Percentiles rank a stretch among this genome's conserved stretches.
These are phyloP conservation scores for Lolium multiflorum DNA, from an alignment of 176 grass and related monocot species.

Conservation along the genomic window DNA sequence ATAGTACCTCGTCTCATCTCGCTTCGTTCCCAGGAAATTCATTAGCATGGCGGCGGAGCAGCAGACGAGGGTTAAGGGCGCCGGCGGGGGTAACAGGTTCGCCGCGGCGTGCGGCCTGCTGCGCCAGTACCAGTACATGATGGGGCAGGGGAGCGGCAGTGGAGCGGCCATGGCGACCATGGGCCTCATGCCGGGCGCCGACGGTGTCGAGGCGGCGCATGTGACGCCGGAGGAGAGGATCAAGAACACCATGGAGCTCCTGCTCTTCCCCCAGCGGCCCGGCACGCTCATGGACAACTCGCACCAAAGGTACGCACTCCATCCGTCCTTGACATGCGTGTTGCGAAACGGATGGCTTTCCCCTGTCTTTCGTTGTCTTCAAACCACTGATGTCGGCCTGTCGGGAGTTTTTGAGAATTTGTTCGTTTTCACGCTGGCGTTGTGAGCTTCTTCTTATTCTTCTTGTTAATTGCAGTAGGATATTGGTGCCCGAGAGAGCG, in stretches of 20 bases:
- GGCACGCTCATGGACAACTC: slow-evolving; percentile 38
- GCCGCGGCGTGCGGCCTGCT: slow-evolving; percentile 66
- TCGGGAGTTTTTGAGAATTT: background rate
- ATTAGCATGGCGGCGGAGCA: slow-evolving; percentile 32
- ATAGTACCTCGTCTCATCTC: background rate
- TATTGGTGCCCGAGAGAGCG: slow-evolving; percentile 38
- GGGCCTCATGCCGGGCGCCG: slow-evolving; percentile 53
- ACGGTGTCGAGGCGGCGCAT: background rate
- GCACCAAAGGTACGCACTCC: background rate
- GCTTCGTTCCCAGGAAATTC: slow-evolving; percentile 27
- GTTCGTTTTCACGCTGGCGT: background rate
- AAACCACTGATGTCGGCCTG: background rate
- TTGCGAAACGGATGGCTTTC: no score
- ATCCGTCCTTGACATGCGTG: no score
- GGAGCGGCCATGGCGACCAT: slow-evolving; percentile 30
- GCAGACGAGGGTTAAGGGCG: background rate
- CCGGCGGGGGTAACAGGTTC: slow-evolving; percentile 52
- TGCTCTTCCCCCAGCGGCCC: slow-evolving; percentile 60
- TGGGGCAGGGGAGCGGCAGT: slow-evolving; percentile 43
- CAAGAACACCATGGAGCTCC: slow-evolving; percentile 33
- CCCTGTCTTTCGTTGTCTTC: no score
- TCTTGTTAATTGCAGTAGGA: slow-evolving; percentile 1
- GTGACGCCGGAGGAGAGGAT: slow-evolving; percentile 5
- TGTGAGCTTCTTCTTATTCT: background rate
- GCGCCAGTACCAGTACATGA: slow-evolving; percentile 81